A percentile compares a stretch with the other conserved stretches of the same genome.
phyloP scores from a whole-genome alignment of 768 basidiomycete genomes.

The Filobasidium wieringae region DNA sequence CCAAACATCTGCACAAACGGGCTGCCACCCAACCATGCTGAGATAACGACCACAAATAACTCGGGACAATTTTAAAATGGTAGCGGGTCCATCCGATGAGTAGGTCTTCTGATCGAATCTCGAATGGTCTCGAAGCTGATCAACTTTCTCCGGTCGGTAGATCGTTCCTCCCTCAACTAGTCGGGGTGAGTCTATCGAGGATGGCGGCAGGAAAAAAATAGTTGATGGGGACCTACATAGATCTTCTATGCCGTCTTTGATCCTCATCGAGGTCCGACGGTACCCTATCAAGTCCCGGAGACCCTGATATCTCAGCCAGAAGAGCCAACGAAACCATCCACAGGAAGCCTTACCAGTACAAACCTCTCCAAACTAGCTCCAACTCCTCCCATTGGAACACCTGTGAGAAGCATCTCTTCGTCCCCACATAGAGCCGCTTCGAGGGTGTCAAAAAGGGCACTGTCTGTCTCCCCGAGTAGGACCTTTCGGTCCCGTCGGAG shows the following conservation, averaged over 20 bases:
- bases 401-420: background rate
- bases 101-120: background rate
- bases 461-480: background rate
- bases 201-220: too few relatives aligned
- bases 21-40: too few relatives aligned
- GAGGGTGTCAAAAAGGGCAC: background rate
- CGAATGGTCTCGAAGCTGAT: background rate
- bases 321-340: background rate
- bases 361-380: background rate
- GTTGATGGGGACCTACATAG: constrained; percentile 17
- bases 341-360: background rate
- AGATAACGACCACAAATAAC: background rate
- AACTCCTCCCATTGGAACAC: background rate
- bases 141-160: constrained; percentile 10
- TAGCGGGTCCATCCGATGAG: background rate
- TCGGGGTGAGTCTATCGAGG: constrained; percentile 33
- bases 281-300: constrained; percentile 89
- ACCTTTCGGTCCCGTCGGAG: constrained; percentile 1
- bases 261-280: constrained; percentile 67
- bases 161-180: constrained; percentile 38
- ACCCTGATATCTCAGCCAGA: constrained; percentile 53
- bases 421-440: background rate
- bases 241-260: constrained; percentile 92
- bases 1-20: too few relatives aligned
- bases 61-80: background rate